These are phyloP conservation scores for Suillus fuscotomentosus DNA, from an alignment of 768 basidiomycete genomes.

Conservation along the genomic window DNA sequence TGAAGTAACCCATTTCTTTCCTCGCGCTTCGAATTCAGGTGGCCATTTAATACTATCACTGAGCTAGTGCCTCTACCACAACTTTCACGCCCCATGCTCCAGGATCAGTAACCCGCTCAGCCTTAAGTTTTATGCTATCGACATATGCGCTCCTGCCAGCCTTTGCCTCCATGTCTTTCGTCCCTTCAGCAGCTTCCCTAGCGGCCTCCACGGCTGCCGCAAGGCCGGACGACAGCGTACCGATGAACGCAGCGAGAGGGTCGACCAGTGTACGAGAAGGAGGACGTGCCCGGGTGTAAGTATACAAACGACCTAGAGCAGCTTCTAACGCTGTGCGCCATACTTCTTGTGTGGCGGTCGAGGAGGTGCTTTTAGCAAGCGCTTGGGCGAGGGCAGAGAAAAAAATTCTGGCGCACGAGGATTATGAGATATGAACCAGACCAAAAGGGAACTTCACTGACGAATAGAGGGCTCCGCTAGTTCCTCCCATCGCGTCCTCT, in stretches of 20 bases:
- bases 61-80: constrained; percentile 56
- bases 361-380: constrained; percentile 40
- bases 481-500: constrained; percentile 88
- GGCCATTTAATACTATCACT: neutral
- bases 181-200: constrained; percentile 65
- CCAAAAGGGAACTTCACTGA: constrained; percentile 36
- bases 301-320: constrained; percentile 65
- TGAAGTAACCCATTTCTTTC: no score
- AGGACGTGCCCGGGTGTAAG: constrained; percentile 85
- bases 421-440: neutral
- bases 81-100: constrained; percentile 90
- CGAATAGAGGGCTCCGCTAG: constrained; percentile 90
- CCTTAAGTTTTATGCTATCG: constrained; percentile 60
- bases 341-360: constrained; percentile 39
- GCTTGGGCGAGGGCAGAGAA: constrained; percentile 85
- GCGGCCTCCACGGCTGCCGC: constrained; percentile 58
- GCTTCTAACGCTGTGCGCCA: constrained; percentile 62
- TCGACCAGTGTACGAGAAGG: constrained; percentile 94
- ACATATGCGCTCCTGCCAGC: constrained; percentile 90
- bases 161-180: constrained; percentile 75
- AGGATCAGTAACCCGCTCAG: constrained; percentile 73
- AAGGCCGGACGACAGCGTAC: constrained; percentile 35
- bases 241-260: constrained; percentile 78
- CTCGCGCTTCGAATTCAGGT: no score
- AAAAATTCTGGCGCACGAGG: constrained; percentile 61